Evolutionary conservation across 2,329 filamentous ascomycete species (phyloP).

Genomic region (Diaporthe eres): DNA sequence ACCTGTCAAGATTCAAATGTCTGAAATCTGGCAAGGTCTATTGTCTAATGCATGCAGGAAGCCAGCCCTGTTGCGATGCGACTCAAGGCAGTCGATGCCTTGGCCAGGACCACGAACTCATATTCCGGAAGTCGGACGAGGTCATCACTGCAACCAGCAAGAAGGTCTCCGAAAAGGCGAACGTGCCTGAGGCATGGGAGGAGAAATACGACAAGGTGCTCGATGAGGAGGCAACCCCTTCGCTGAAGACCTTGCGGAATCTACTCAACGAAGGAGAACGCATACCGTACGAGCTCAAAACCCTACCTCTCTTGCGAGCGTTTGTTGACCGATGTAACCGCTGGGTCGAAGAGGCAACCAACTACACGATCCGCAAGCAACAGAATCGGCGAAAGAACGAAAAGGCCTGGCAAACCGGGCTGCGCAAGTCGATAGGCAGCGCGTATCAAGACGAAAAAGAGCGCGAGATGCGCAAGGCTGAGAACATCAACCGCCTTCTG

Average conservation of each 20-base stretch:
- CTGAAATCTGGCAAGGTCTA: conserved; percentile 83
- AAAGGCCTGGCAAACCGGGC: conserved; percentile 83
- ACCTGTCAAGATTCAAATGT: conserved; percentile 91
- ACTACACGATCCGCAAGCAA: conserved; percentile 96
- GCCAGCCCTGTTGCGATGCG: conserved; percentile 83
- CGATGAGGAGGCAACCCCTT: conserved; percentile 85
- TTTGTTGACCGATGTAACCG: conserved; percentile 98
- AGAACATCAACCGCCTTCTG: conserved; percentile 89
- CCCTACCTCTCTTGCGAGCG: conserved; percentile 83
- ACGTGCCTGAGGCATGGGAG: conserved; percentile 88
- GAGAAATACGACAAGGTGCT: conserved; percentile 89
- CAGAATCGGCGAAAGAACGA: conserved; percentile 97
- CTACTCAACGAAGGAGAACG: conserved; percentile 94
- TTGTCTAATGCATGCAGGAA: conserved; percentile 86
- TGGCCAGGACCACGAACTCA: conserved; percentile 79
- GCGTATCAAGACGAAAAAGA: conserved; percentile 80
- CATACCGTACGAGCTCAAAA: conserved; percentile 90
- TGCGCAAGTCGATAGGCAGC: conserved; percentile 75
- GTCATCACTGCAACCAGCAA: conserved; percentile 75
- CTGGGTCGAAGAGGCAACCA: conserved; percentile 97
- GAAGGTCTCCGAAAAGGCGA: conserved; percentile 88
- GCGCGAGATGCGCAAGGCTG: conserved; percentile 87
- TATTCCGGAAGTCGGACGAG: conserved; percentile 83
- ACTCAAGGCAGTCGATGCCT: conserved; percentile 76
- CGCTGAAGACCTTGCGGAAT: conserved; percentile 86